Evolutionary conservation across 176 grass and related monocot genomes (phyloP), one percentile per base, ranked within the genome.

Genomic region (Calamus simplicifolius): DNA sequence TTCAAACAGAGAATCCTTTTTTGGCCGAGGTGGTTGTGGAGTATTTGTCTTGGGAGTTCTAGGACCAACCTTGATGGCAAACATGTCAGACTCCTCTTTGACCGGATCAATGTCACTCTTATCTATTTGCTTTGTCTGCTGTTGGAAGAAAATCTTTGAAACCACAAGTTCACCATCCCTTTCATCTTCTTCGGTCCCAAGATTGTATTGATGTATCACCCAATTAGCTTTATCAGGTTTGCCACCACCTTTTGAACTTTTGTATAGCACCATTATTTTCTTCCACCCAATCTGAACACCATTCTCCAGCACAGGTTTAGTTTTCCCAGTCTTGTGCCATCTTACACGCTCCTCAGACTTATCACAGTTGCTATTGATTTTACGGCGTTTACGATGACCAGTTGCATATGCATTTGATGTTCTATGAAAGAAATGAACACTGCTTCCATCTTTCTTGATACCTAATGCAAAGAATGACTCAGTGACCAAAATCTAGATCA

Each of bases 261-360:
- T 90, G 65, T 90, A 85, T 58, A 97, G 68, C 73, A 97, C 93
- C 84, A 97, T 68, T 69, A 97, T 91, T 65, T 97, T 91, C 75
- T 83, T 97, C 87, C 87, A 97, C 57, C 93, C 92, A 74, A 85
- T 87, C 1, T 27, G 71, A 62, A 82, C 73, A 38, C 83, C 81
- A 27, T 79, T 82, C 0, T 80, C 77, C 52, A 65, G 19, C 62
- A 97, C 51, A 7, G 62, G 15, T 85, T 80, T 97, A 5, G 87
- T 75, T 72, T 75, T 88, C 3, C 93, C 93, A 1, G 87, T 97
- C 70, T 91, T 97, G 62, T 97, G 87, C 93, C 93, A 97, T 57
- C 87, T 85, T 25, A 84, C 52, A 75, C 80, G 62, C 28, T 81
- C 67, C 70, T 73, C 73, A 61, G 68, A 56, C 62, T 67, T 68